phyloP scores from a whole-genome alignment of 2,329 filamentous ascomycete genomes.

The Talaromyces funiculosus region DNA sequence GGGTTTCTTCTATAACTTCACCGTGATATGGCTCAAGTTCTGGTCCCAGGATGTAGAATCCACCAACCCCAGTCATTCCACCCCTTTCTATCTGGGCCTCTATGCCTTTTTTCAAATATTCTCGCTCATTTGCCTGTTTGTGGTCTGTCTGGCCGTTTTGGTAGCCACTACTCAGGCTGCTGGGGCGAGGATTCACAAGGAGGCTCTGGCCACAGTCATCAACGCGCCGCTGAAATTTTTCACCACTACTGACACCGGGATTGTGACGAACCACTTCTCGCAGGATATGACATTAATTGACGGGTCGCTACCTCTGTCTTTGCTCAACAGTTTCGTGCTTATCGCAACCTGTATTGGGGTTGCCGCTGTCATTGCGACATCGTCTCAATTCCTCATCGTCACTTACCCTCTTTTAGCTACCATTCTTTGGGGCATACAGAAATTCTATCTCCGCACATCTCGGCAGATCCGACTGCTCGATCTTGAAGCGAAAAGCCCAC shows the following conservation, averaged over 20 bases:
- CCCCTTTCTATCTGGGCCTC: slow-evolving; percentile 1
- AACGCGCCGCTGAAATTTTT: slow-evolving; percentile 5
- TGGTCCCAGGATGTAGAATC: slow-evolving; percentile 1
- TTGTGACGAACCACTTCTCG: neutral
- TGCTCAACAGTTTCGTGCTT: neutral
- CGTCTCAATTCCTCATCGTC: neutral
- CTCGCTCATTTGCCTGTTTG: neutral
- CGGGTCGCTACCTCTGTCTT: neutral
- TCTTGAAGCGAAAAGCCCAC: slow-evolving; percentile 55
- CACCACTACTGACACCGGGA: slow-evolving; percentile 13
- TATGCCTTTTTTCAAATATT: slow-evolving; percentile 4
- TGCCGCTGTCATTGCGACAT: neutral
- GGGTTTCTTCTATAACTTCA: slow-evolving; percentile 6
- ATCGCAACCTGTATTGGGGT: neutral
- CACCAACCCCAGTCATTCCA: neutral
- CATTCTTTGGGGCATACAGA: slow-evolving; percentile 48
- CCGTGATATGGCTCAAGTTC: neutral
- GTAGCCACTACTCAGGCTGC: neutral
- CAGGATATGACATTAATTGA: neutral
- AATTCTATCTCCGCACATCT: slow-evolving; percentile 56
- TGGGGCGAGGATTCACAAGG: slow-evolving; percentile 5
- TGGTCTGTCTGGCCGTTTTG: neutral
- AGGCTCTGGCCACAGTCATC: slow-evolving; percentile 4
- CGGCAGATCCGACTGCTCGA: slow-evolving; percentile 57
- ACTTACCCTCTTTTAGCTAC: neutral